Base-by-base conservation (phyloP, 345 rosid species). In the Trapa incisa region DNA sequence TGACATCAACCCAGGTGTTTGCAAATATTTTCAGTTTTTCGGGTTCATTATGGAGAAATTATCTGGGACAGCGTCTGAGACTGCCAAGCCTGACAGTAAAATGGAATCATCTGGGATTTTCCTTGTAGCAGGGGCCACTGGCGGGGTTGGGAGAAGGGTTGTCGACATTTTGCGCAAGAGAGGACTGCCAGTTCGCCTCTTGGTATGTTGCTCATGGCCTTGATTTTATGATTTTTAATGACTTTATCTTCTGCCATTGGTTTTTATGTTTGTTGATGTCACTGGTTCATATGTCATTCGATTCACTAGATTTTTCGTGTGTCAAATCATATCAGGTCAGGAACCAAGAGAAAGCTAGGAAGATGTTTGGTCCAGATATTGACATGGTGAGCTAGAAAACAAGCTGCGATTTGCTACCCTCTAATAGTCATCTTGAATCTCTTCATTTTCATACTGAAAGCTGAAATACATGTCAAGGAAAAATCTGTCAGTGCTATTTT, bases 81-180 rank as follows among this genome's bases (percentile, higher is more conserved):
- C 37, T 35, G 63, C 63, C 63, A 58, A 81, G 74, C 66, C 80
- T 0, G 68, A 52, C 16, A 75, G 61, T 12, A 56, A 65, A 69
- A 93, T 87, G 96, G 86, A 76, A 60, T 73, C 80, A 71, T 69
- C 88, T 33, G 89, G 81, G 39, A 73, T 82, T 42, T 78, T 87
- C 61, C 87, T 93, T 65, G 97, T 93, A 15, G 85, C 85, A 75
- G 98, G 98, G 68, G 96, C 96, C 78, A 93, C 98, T 0, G 97
- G 98, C 65, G 97, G 98, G 71, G 97, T 93, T 15, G 98, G 98
- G 68, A 88, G 85, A 77, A 83, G 97, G 56, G 89, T 87, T 6
- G 96, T 93, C 63, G 81, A 86, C 68, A 70, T 86, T 53, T 79
- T 93, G 70, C 79, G 75, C 75, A 72, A 77, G 33, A 90, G 83